Evolutionary conservation across 345 rosid species (phyloP).

Genomic region (Acer saccharum): DNA sequence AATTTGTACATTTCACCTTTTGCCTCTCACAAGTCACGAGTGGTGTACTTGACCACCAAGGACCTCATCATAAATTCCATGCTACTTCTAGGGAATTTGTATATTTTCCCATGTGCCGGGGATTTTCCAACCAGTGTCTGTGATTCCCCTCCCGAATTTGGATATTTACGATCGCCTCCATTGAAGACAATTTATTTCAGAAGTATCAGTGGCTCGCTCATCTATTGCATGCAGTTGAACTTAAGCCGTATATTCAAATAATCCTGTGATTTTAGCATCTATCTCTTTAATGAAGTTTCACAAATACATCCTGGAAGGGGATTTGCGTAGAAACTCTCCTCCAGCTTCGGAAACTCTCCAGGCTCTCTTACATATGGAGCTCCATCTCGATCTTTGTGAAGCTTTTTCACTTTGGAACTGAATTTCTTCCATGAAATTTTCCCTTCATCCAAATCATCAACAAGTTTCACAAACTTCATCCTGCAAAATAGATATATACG

Average conservation of each 20-base stretch:
- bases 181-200: constrained; percentile 1
- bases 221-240: constrained; percentile 19
- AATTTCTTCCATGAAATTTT: constrained; percentile 82
- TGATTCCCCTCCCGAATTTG: constrained; percentile 4
- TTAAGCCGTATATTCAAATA: not conserved
- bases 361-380: constrained; percentile 70
- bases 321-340: constrained; percentile 89
- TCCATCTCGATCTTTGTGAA: constrained; percentile 70
- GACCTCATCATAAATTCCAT: not conserved
- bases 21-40: constrained; percentile 5
- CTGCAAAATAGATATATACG: constrained; percentile 44
- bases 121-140: constrained; percentile 17
- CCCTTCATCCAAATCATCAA: constrained; percentile 79
- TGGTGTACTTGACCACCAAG: not conserved
- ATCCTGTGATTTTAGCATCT: constrained; percentile 18
- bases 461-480: constrained; percentile 80
- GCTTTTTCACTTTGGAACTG: constrained; percentile 79
- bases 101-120: not conserved
- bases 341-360: constrained; percentile 86
- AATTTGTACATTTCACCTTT: constrained; percentile 7
- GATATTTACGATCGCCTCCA: constrained; percentile 1
- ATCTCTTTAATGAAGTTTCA: constrained; percentile 37
- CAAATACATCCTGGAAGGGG: constrained; percentile 94
- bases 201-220: not conserved
- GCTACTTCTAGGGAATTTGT: not conserved